Evolutionary conservation across 768 basidiomycete genomes (phyloP).

Genomic region (Suillus brevipes): DNA sequence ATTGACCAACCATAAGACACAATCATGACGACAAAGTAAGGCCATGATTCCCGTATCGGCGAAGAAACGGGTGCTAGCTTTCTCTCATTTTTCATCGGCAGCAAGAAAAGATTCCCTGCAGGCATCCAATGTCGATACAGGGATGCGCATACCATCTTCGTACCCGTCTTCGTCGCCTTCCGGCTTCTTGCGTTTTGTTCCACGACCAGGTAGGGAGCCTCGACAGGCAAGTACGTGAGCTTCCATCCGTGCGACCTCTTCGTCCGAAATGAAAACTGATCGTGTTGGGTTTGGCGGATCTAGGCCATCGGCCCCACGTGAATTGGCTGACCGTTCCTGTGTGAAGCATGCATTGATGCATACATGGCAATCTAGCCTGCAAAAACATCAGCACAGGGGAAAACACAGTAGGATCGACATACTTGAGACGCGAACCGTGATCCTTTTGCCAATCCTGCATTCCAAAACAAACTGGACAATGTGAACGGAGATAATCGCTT

Average conservation of each 20-base stretch:
- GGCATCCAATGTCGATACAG: slow-evolving; percentile 30
- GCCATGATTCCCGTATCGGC: slow-evolving; percentile 9
- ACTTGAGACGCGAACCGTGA: background rate
- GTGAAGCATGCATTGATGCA: background rate
- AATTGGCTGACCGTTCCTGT: too few species aligned
- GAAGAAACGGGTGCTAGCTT: slow-evolving; percentile 12
- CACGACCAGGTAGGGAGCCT: background rate
- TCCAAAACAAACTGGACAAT: background rate
- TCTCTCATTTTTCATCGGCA: slow-evolving; percentile 8
- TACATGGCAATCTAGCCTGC: background rate
- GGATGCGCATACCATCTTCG: slow-evolving; percentile 24
- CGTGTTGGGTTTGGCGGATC: too few species aligned
- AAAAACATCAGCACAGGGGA: background rate
- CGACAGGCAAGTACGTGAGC: background rate
- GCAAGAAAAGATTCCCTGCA: slow-evolving; percentile 32
- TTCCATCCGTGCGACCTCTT: background rate
- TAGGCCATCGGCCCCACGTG: too few species aligned
- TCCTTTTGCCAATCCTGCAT: background rate
- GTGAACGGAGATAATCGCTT: background rate
- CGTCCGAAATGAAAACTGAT: too few species aligned
- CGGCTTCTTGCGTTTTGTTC: background rate
- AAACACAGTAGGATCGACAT: background rate
- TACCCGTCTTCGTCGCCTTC: slow-evolving; percentile 5
- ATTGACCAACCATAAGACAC: slow-evolving; percentile 14
- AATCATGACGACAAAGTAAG: slow-evolving; percentile 10